phyloP scores from a whole-genome alignment of 805 yeast genomes.

The Kluyveromyces starmeri region DNA sequence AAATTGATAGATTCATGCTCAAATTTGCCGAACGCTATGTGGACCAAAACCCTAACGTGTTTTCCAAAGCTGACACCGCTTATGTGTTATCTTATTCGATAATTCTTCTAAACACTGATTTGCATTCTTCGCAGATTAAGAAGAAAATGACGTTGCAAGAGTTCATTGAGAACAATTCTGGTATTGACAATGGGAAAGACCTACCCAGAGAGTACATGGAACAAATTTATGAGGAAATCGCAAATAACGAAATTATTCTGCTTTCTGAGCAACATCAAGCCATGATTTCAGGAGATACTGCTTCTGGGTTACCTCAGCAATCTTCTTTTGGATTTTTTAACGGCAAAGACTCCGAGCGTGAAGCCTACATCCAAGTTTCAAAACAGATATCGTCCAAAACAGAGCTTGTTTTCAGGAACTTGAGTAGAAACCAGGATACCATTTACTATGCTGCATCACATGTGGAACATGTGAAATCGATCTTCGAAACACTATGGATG shows the following conservation, averaged over 20 bases:
- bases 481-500: constrained; percentile 96
- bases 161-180: constrained; percentile 77
- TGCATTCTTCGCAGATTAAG: constrained; percentile 80
- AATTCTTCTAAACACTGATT: constrained; percentile 88
- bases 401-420: constrained; percentile 64
- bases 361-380: constrained; percentile 88
- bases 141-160: constrained; percentile 82
- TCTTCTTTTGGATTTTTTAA: constrained; percentile 53
- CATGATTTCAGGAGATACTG: constrained; percentile 54
- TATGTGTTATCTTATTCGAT: constrained; percentile 88
- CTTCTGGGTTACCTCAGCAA: constrained; percentile 29
- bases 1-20: constrained; percentile 92
- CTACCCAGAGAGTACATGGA: constrained; percentile 66
- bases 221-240: constrained; percentile 70
- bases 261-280: constrained; percentile 94
- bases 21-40: constrained; percentile 91
- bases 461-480: constrained; percentile 83
- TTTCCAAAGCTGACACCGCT: constrained; percentile 89
- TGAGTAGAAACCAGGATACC: constrained; percentile 43
- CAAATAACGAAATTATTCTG: constrained; percentile 74
- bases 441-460: constrained; percentile 77
- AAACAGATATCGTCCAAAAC: constrained; percentile 86
- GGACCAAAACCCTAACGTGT: constrained; percentile 79
- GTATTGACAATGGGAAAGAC: constrained; percentile 86
- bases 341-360: constrained; percentile 61